Evolutionary conservation across 495 filamentous ascomycete species (phyloP).

Genomic region (Staphylotrichum longicolle): DNA sequence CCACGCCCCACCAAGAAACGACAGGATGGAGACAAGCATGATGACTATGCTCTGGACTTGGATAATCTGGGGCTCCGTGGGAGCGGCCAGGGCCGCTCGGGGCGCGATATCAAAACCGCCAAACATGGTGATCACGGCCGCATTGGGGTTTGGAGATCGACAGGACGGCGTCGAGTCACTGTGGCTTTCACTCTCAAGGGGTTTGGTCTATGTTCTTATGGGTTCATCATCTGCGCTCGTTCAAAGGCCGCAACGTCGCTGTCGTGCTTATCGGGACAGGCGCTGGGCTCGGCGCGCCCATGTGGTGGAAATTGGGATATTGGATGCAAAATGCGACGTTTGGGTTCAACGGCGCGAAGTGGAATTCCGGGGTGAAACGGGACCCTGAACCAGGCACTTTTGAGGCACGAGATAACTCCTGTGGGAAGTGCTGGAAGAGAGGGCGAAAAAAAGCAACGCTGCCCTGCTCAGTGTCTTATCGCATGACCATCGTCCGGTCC

Average conservation of each 20-base stretch:
- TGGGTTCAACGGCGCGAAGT: neutral
- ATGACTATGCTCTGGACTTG: conserved; percentile 38
- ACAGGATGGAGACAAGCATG: conserved; percentile 38
- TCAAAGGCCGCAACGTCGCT: neutral
- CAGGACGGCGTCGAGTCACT: neutral
- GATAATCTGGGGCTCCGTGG: conserved; percentile 27
- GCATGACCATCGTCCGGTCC: no score
- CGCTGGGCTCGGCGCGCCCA: no score
- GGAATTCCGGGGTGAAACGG: neutral
- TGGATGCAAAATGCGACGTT: neutral
- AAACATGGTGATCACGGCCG: neutral
- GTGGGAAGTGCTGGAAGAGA: no score
- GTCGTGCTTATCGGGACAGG: neutral
- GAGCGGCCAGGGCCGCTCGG: conserved; percentile 37
- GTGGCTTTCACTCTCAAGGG: neutral
- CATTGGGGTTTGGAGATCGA: neutral
- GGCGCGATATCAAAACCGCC: conserved; percentile 5
- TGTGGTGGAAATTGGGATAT: neutral
- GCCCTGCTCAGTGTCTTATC: no score
- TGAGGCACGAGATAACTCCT: neutral
- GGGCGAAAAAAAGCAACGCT: no score
- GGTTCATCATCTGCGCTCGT: neutral
- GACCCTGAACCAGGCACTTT: neutral
- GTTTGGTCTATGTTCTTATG: conserved; percentile 2
- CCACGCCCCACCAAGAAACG: conserved; percentile 41